These are phyloP conservation scores for Scedosporium boydii DNA, from an alignment of 2,329 filamentous ascomycete species.

Conservation along the genomic window DNA sequence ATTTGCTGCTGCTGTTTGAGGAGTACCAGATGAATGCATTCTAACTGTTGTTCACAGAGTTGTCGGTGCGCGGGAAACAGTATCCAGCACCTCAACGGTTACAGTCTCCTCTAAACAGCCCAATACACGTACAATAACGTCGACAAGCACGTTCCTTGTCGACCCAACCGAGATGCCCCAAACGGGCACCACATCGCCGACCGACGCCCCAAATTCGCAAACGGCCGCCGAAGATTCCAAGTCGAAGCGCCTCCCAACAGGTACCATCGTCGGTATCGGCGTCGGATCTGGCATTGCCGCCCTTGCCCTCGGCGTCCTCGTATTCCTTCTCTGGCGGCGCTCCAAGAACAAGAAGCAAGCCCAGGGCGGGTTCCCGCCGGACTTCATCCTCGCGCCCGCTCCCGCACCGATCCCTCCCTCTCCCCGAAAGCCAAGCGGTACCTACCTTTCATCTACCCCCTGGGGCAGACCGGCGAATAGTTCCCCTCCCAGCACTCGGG, in stretches of 20 bases:
- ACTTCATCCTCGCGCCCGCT: slow-evolving; percentile 1
- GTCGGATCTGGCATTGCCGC: slow-evolving; percentile 4
- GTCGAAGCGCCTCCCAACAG: slow-evolving; percentile 3
- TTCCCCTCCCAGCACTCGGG: background rate
- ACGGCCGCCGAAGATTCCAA: background rate
- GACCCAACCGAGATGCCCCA: background rate
- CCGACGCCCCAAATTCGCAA: background rate
- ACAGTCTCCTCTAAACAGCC: background rate
- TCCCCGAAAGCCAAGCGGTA: background rate
- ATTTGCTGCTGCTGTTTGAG: no score
- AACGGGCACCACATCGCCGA: background rate
- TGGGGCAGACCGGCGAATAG: background rate
- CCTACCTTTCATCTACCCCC: background rate
- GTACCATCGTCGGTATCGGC: slow-evolving; percentile 6
- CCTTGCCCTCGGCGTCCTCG: background rate
- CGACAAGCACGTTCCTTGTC: background rate
- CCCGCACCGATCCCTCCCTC: background rate
- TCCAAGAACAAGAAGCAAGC: background rate
- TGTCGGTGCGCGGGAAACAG: slow-evolving; percentile 2
- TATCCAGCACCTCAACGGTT: background rate
- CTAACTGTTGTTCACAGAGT: background rate
- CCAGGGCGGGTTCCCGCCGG: background rate
- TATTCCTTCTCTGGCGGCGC: slow-evolving; percentile 2
- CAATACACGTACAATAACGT: background rate
- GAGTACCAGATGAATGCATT: background rate